A percentile compares a stretch with the other conserved stretches of the same genome.
Conservation (phyloP, 192 early-diverging fungal species). For the Coemansia sp. region DNA sequence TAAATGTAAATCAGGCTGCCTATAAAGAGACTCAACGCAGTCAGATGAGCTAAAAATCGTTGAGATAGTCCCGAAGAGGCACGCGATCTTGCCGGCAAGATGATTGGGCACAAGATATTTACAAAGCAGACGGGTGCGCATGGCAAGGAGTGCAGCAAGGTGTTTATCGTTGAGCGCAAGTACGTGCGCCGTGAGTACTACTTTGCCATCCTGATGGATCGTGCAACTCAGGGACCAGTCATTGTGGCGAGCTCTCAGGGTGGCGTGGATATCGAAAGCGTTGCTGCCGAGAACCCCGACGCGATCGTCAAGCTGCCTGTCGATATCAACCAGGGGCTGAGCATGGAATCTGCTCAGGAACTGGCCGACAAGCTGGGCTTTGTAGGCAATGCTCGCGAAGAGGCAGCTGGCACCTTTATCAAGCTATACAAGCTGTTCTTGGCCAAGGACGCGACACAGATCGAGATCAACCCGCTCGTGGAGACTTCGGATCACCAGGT, state of each 20-base stretch:
- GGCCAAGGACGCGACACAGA: conserved; percentile 95
- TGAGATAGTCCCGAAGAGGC: conserved; percentile 76
- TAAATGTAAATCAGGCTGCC: background rate
- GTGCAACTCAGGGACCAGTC: conserved; percentile 89
- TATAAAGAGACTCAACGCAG: background rate
- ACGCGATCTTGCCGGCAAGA: conserved; percentile 84
- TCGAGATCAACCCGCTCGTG: conserved; percentile 99
- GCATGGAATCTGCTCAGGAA: conserved; percentile 65
- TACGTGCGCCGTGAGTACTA: conserved; percentile 98
- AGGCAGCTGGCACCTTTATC: conserved; percentile 88
- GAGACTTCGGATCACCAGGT: conserved; percentile 87
- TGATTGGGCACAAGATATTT: conserved; percentile 96
- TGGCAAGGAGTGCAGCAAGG: conserved; percentile 92
- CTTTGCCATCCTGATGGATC: conserved; percentile 98
- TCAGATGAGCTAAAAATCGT: background rate
- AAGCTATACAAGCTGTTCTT: conserved; percentile 96
- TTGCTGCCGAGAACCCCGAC: conserved; percentile 92
- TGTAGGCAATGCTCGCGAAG: conserved; percentile 69
- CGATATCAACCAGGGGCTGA: conserved; percentile 83
- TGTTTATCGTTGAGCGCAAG: conserved; percentile 94
- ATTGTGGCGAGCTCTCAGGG: conserved; percentile 96
- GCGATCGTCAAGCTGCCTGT: conserved; percentile 91
- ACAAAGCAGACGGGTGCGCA: conserved; percentile 97
- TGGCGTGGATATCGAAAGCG: conserved; percentile 96
- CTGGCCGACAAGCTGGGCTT: conserved; percentile 91